Percentiles rank a stretch among this genome's conserved stretches.
Conservation (phyloP, 1,139 yeast genomes). For the Candida sojae region DNA sequence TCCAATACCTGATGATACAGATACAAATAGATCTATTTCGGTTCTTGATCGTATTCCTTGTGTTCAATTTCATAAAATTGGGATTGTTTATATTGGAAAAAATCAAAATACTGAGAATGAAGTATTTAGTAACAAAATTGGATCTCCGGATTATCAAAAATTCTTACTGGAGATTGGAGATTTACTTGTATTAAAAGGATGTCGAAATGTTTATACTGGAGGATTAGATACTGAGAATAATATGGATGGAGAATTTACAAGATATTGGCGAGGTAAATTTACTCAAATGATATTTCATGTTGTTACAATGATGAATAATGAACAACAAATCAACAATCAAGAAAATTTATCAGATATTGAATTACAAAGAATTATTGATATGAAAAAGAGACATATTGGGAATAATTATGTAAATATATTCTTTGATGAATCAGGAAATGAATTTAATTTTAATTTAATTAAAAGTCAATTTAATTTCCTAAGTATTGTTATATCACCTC, state of each 20-base stretch:
- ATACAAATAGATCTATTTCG: conserved; percentile 57
- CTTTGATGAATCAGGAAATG: conserved; percentile 69
- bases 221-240: conserved; percentile 74
- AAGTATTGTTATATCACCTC: conserved; percentile 77
- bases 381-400: conserved; percentile 84
- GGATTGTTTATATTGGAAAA: conserved; percentile 71
- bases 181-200: conserved; percentile 55
- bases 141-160: conserved; percentile 61
- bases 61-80: conserved; percentile 77
- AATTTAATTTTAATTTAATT: conserved; percentile 71
- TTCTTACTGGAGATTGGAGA: conserved; percentile 63
- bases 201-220: conserved; percentile 66
- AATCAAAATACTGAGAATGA: conserved; percentile 65
- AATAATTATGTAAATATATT: conserved; percentile 80
- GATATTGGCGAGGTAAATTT: conserved; percentile 72
- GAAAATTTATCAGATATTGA: conserved; percentile 13
- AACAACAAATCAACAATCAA: conserved; percentile 29
- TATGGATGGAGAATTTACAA: conserved; percentile 74
- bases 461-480: conserved; percentile 82
- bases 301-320: conserved; percentile 75
- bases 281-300: conserved; percentile 77
- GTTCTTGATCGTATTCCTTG: conserved; percentile 77
- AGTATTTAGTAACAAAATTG: conserved; percentile 63
- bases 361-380: conserved; percentile 25
- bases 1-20: conserved; percentile 47